Evolutionary conservation across 2,329 filamentous ascomycete genomes (phyloP).

Genomic region (Colletotrichum theobromicola): DNA sequence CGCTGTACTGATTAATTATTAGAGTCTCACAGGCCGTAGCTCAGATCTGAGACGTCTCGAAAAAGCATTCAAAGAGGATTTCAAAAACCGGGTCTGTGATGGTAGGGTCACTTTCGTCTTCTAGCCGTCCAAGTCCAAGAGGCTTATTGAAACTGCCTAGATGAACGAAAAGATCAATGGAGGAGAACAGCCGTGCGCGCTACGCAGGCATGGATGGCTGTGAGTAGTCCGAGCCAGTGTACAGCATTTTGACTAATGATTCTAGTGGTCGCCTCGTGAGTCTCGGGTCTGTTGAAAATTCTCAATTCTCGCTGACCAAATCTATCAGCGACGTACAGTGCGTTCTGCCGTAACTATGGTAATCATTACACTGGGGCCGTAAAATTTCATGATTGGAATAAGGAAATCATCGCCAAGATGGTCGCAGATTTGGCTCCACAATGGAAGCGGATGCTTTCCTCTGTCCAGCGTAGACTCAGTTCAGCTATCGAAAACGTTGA

Average conservation of each 20-base stretch:
- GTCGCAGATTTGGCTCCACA: constrained; percentile 30
- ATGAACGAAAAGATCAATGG: constrained; percentile 27
- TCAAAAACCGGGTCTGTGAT: neutral
- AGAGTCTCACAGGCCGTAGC: neutral
- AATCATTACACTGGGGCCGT: constrained; percentile 31
- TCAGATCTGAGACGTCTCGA: neutral
- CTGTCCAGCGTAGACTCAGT: neutral
- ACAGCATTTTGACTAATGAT: neutral
- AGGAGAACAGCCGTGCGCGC: constrained; percentile 29
- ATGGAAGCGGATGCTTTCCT: constrained; percentile 35
- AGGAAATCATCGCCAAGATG: constrained; percentile 45
- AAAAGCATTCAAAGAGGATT: neutral
- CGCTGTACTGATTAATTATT: neutral
- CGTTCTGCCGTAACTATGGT: constrained; percentile 49
- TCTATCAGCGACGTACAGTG: constrained; percentile 37
- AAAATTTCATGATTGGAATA: constrained; percentile 47
- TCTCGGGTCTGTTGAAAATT: neutral
- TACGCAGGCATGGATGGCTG: constrained; percentile 35
- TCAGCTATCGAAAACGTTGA: neutral
- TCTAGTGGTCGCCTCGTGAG: neutral
- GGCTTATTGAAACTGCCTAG: neutral
- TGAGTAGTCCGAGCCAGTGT: constrained; percentile 30
- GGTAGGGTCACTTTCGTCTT: neutral
- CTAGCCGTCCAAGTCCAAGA: neutral
- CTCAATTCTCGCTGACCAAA: neutral